Base-by-base conservation (phyloP, 176 grass and related monocot species). In the Zoysia pacifica region DNA sequence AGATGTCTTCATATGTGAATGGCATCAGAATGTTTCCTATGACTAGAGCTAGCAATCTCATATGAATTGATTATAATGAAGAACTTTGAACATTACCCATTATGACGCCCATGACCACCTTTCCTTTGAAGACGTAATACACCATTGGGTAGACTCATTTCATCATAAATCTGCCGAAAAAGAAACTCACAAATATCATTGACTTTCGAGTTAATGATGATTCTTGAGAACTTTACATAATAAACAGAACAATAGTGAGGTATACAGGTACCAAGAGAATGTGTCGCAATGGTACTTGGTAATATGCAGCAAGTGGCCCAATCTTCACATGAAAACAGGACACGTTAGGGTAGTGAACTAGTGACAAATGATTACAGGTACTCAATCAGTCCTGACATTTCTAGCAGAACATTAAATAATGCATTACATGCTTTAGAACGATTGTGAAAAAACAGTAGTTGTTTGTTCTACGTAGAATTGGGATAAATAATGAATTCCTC, bases 81-180 rank as follows among this genome's bases (percentile, higher is more conserved):
- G 41, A 89, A 61, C 48, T 49, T 36, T 42, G 1, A 50, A 82
- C 39, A 74, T 72, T 92, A 98, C 96, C 96, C 96, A 69, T 94
- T 94, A 81, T 98, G 90, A 84, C 86, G 92, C 46, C 96, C 92
- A 91, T 99, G 90, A 38, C 93, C 93, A 61, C 90, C 88, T 88
- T 99, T 99, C 73, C 54, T 85, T 87, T 96, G 93, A 91, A 99
- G 53, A 55, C 86, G 82, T 71, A 96, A 69, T 56, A 99, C 90
- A 75, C 90, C 93, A 84, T 91, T 99, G 76, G 92, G 93, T 20
- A 99, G 82, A 82, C 92, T 93, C 77, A 89, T 95, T 44, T 99
- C 92, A 58, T 99, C 97, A 83, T 99, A 99, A 72, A 99, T 85
- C 97, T 99, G 60, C 5, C 76, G 42, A 20, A 13, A 79, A 77